Evolutionary conservation across 345 rosid species (phyloP).

Genomic region (Excoecaria cochinchinensis): DNA sequence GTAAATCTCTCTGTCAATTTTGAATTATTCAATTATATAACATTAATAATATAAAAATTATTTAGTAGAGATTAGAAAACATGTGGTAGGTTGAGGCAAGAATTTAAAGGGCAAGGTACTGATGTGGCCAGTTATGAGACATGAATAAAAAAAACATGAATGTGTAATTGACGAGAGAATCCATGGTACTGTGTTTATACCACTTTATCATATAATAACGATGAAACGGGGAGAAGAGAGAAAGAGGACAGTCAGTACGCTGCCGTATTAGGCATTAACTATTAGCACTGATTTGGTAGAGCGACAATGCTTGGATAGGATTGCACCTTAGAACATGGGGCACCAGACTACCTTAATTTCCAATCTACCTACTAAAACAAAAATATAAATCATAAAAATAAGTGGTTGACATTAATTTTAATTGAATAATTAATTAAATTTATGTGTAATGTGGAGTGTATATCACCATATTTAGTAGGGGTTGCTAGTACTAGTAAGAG

Average conservation of each 20-base stretch:
- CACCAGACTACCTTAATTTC: not conserved
- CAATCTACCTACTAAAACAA: no score
- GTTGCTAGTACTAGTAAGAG: not conserved
- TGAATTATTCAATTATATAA: no score
- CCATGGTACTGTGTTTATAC: not conserved
- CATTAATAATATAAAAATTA: no score
- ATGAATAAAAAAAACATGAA: not conserved
- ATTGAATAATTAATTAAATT: not conserved
- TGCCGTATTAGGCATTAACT: slow-evolving; percentile 4
- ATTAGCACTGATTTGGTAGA: not conserved
- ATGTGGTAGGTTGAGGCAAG: no score
- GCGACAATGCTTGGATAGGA: not conserved
- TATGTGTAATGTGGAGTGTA: not conserved
- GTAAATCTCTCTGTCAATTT: no score
- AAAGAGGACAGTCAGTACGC: not conserved
- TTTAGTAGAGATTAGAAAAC: no score
- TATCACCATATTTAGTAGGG: not conserved
- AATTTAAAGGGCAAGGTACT: no score
- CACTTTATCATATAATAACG: not conserved
- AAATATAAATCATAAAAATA: not conserved
- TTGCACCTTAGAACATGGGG: not conserved
- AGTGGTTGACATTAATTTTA: not conserved
- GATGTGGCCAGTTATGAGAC: not conserved
- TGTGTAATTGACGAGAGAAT: no score
- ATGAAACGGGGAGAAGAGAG: not conserved